Conservation (phyloP, 176 grass and related monocot species). For the Thinopyrum elongatum region DNA sequence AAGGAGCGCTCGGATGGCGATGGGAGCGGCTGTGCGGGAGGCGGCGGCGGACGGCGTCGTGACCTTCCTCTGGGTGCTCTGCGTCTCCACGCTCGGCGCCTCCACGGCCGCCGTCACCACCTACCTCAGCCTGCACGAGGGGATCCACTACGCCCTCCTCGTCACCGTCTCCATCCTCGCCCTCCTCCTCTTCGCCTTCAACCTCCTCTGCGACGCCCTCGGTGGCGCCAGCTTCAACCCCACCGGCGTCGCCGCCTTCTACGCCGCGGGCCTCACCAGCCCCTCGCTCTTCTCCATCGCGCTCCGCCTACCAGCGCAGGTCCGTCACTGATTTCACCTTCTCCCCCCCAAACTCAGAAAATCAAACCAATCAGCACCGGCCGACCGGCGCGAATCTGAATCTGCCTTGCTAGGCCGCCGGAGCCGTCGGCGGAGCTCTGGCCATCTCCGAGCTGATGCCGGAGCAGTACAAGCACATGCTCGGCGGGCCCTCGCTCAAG, state of each 20-base stretch:
- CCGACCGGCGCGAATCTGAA: background rate
- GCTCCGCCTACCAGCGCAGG: slow-evolving; percentile 75
- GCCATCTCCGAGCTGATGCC: slow-evolving; percentile 68
- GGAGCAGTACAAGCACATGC: slow-evolving; percentile 53
- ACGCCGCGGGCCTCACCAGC: slow-evolving; percentile 52
- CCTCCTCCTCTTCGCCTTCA: slow-evolving; percentile 53
- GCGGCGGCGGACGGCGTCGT: slow-evolving; percentile 51
- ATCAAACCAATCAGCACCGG: background rate
- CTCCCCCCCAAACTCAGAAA: background rate
- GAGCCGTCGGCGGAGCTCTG: slow-evolving; percentile 62
- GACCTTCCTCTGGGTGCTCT: slow-evolving; percentile 73
- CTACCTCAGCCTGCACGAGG: slow-evolving; percentile 40
- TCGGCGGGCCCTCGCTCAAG: slow-evolving; percentile 58
- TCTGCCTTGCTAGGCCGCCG: slow-evolving; percentile 39
- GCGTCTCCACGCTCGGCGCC: slow-evolving; percentile 48
- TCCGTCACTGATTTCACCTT: slow-evolving; percentile 22
- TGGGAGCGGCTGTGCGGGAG: slow-evolving; percentile 43
- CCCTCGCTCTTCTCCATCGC: slow-evolving; percentile 60
- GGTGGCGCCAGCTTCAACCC: slow-evolving; percentile 76
- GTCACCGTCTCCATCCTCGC: slow-evolving; percentile 50
- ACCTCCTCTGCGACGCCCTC: slow-evolving; percentile 41
- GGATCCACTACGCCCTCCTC: slow-evolving; percentile 25
- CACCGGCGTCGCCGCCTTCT: slow-evolving; percentile 61
- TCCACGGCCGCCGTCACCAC: slow-evolving; percentile 37
- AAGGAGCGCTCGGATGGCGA: background rate